A percentile compares a stretch with the other conserved stretches of the same genome.
These are phyloP conservation scores for Ganoderma sp. DNA, from an alignment of 1,284 basidiomycete species.

Conservation along the genomic window DNA sequence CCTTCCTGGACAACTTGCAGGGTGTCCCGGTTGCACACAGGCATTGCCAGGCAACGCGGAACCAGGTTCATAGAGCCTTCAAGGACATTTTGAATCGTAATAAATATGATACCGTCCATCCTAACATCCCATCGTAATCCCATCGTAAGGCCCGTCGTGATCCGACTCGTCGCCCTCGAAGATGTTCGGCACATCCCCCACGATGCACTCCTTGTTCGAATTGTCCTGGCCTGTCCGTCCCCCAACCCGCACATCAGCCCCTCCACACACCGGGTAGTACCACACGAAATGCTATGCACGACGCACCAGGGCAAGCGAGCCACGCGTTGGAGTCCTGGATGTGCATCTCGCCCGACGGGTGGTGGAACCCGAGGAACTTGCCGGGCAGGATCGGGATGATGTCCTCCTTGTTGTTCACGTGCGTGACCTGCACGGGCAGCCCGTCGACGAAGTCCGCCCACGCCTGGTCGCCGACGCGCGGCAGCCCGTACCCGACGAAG, in stretches of 20 bases:
- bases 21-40: too few species aligned
- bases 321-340: slow-evolving; percentile 56
- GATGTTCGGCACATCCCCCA: slow-evolving; percentile 58
- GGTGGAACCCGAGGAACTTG: slow-evolving; percentile 54
- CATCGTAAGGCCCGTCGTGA: slow-evolving; percentile 65
- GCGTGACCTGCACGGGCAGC: slow-evolving; percentile 35
- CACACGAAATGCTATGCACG: neutral
- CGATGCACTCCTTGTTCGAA: slow-evolving; percentile 52
- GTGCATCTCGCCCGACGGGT: slow-evolving; percentile 65
- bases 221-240: slow-evolving; percentile 58
- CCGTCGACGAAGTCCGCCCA: slow-evolving; percentile 64
- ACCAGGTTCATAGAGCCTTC: too few species aligned
- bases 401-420: slow-evolving; percentile 43
- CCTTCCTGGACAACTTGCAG: too few species aligned
- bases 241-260: neutral
- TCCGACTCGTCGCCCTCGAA: slow-evolving; percentile 49
- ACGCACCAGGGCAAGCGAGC: slow-evolving; percentile 52
- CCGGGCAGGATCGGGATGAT: slow-evolving; percentile 44
- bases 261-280: too few species aligned
- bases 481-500: slow-evolving; percentile 56
- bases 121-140: slow-evolving; percentile 59
- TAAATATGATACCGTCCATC: too few species aligned
- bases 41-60: too few species aligned
- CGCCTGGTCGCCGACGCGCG: slow-evolving; percentile 66
- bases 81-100: too few species aligned